These are phyloP conservation scores for Rhodotorula diobovata DNA, from an alignment of 768 basidiomycete genomes.

Conservation along the genomic window DNA sequence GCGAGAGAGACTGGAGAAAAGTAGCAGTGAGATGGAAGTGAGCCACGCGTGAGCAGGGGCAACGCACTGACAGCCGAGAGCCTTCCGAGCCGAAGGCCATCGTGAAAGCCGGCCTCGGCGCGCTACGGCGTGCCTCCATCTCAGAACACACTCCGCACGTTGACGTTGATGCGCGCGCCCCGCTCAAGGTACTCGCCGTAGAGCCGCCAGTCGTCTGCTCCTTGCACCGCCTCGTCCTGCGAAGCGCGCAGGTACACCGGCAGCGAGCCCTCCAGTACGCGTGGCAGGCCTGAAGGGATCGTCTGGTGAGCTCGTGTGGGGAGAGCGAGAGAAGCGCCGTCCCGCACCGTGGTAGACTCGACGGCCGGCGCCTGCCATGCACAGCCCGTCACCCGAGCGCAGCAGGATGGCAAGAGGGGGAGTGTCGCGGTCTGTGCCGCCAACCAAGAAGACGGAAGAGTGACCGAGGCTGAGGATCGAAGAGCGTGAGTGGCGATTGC, in stretches of 20 bases:
- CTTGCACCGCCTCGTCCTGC: not conserved
- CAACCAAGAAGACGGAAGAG: constrained; percentile 83
- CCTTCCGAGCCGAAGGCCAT: too few relatives aligned
- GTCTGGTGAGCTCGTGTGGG: not conserved
- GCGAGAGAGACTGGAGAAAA: too few relatives aligned
- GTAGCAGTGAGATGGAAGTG: too few relatives aligned
- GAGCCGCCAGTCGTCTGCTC: constrained; percentile 53
- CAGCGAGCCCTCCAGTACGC: constrained; percentile 74
- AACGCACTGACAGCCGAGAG: too few relatives aligned
- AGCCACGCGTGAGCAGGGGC: too few relatives aligned
- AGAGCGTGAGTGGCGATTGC: not conserved
- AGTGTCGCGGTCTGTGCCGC: constrained; percentile 69
- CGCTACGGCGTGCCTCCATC: too few relatives aligned
- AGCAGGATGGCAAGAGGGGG: constrained; percentile 76
- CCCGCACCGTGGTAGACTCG: constrained; percentile 87
- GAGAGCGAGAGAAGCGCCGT: not conserved
- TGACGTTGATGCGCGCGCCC: constrained; percentile 76
- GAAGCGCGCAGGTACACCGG: constrained; percentile 51
- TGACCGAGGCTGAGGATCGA: constrained; percentile 69
- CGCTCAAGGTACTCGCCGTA: constrained; percentile 60
- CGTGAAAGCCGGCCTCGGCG: too few relatives aligned
- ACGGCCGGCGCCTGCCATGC: constrained; percentile 88
- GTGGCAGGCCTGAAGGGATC: constrained; percentile 64
- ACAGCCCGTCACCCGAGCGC: constrained; percentile 81
- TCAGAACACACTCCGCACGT: constrained; percentile 65